A percentile compares a stretch with the other conserved stretches of the same genome.
Conservation (phyloP, 257 asterid genomes). For the Penstemon barbatus region DNA sequence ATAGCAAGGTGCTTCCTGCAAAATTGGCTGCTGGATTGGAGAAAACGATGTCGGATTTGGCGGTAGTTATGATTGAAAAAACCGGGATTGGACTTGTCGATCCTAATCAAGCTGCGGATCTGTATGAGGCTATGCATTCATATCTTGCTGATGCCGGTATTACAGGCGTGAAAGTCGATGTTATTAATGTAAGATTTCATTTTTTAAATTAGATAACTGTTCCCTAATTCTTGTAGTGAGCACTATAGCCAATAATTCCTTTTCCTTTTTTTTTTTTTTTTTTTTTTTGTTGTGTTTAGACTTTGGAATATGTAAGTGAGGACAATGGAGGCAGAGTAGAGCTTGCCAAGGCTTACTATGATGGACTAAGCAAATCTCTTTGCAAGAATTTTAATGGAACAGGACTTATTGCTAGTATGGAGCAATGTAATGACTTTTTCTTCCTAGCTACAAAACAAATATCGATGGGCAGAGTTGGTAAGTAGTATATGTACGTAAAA, state of each 20-base stretch:
- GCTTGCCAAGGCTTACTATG: constrained; percentile 51
- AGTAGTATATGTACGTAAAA: neutral
- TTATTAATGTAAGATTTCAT: constrained; percentile 42
- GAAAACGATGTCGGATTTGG: constrained; percentile 49
- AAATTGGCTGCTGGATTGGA: constrained; percentile 38
- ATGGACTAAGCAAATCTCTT: constrained; percentile 45
- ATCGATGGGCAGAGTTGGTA: constrained; percentile 53
- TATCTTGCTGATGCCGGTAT: constrained; percentile 43
- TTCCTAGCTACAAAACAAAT: constrained; percentile 49
- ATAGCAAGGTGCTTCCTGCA: constrained; percentile 33
- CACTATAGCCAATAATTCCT: too few species aligned
- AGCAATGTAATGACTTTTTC: constrained; percentile 57
- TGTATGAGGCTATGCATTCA: constrained; percentile 49
- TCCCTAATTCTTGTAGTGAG: neutral
- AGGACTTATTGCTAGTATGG: constrained; percentile 58
- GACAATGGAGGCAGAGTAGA: constrained; percentile 52
- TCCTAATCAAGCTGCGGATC: constrained; percentile 33
- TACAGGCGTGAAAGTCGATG: constrained; percentile 53
- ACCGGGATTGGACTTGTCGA: constrained; percentile 48
- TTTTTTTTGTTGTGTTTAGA: constrained; percentile 24
- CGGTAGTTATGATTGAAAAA: constrained; percentile 45
- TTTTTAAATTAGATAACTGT: neutral
- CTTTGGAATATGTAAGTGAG: constrained; percentile 47
- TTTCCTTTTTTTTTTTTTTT: too few species aligned
- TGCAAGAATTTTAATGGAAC: constrained; percentile 37